A percentile compares a stretch with the other conserved stretches of the same genome.
Evolutionary conservation across 306 rosid species (phyloP).

Genomic region (Cucumis sativus): DNA sequence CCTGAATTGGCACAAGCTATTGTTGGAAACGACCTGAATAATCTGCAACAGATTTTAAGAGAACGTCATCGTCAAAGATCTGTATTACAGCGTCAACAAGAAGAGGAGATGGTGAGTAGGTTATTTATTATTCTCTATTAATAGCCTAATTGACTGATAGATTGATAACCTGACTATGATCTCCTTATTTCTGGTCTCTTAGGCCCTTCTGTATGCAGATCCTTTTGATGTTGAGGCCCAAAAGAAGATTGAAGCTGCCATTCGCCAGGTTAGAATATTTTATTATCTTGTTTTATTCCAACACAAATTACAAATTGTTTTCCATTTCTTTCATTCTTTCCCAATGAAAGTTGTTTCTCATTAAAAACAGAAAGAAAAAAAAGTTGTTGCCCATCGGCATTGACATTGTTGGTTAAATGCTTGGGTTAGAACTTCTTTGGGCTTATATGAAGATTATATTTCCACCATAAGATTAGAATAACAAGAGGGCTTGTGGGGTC

Average conservation of each 20-base stretch:
- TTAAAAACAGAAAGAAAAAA: too few relatives aligned
- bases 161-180: not conserved
- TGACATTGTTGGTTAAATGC: not conserved
- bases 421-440: not conserved
- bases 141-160: not conserved
- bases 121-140: not conserved
- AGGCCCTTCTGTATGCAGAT: constrained; percentile 93
- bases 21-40: constrained; percentile 62
- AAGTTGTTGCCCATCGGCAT: not conserved
- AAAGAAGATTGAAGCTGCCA: constrained; percentile 95
- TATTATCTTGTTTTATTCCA: not conserved
- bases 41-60: constrained; percentile 60
- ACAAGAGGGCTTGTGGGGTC: not conserved
- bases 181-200: constrained; percentile 11
- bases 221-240: constrained; percentile 98
- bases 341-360: too few relatives aligned
- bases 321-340: not conserved
- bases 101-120: constrained; percentile 73
- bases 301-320: not conserved
- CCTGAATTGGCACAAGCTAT: constrained; percentile 89
- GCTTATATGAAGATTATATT: not conserved
- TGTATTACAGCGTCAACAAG: constrained; percentile 49
- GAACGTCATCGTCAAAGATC: constrained; percentile 45
- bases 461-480: not conserved
- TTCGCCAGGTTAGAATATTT: constrained; percentile 58